These are phyloP conservation scores for Lathyrus aphaca DNA, from an alignment of 306 rosid species.

Conservation along the genomic window DNA sequence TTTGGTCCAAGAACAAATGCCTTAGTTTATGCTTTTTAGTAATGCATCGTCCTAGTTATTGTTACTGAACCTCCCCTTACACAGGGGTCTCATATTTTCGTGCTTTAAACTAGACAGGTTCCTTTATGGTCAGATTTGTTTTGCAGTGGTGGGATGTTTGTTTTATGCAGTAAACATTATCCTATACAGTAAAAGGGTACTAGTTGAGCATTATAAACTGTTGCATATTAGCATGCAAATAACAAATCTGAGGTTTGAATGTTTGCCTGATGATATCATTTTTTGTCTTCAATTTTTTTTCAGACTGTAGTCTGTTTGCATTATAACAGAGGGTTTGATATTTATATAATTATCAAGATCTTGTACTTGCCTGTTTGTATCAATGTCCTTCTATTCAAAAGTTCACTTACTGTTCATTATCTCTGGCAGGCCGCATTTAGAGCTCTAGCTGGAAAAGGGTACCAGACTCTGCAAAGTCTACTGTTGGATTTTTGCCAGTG, in stretches of 20 bases:
- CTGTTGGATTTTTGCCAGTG: conserved; percentile 84
- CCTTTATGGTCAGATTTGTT: conserved; percentile 18
- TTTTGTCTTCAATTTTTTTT: background rate
- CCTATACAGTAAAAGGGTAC: background rate
- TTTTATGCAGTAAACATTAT: conserved; percentile 6
- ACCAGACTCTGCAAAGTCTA: conserved; percentile 90
- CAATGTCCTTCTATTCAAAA: conserved; percentile 12
- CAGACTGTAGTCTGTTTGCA: conserved; percentile 32
- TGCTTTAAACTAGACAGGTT: conserved; percentile 2
- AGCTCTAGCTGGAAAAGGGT: conserved; percentile 94
- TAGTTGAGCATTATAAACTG: background rate
- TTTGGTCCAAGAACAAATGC: background rate
- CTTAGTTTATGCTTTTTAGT: background rate
- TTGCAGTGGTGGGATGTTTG: conserved; percentile 6
- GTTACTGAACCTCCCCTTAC: conserved; percentile 1
- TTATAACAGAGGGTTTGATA: conserved; percentile 19
- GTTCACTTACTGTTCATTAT: conserved; percentile 6
- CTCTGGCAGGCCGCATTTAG: conserved; percentile 80
- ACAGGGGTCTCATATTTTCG: background rate
- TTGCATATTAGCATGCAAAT: background rate
- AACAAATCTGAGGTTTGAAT: background rate
- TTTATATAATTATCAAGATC: conserved; percentile 14
- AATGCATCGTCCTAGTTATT: conserved; percentile 20
- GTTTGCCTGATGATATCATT: conserved; percentile 3
- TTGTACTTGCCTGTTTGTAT: conserved; percentile 27